These are phyloP conservation scores for Sphenostylis stenocarpa DNA, from an alignment of 306 rosid species.

Conservation along the genomic window DNA sequence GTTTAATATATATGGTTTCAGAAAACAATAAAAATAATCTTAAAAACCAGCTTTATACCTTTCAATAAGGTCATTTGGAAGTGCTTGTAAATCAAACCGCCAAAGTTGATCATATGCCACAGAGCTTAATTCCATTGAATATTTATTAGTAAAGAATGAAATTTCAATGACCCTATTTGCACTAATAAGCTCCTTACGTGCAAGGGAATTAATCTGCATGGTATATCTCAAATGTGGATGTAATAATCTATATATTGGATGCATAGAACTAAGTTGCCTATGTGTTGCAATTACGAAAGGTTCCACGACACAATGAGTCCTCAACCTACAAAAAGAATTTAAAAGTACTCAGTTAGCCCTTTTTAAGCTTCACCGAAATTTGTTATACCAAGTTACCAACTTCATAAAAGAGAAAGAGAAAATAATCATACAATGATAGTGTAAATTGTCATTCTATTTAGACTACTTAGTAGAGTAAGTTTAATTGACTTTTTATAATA, in stretches of 20 bases:
- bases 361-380: too few species aligned
- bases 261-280: conserved; percentile 37
- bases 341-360: too few species aligned
- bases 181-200: conserved; percentile 24
- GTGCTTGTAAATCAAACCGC: conserved; percentile 39
- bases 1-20: neutral
- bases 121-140: conserved; percentile 41
- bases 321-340: conserved; percentile 27
- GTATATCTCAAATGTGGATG: conserved; percentile 44
- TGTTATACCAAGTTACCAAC: too few species aligned
- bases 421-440: too few species aligned
- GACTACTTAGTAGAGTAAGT: too few species aligned
- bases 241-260: conserved; percentile 37
- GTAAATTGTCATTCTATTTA: too few species aligned
- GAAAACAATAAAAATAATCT: neutral
- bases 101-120: conserved; percentile 29
- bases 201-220: conserved; percentile 39
- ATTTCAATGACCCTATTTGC: conserved; percentile 40
- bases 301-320: conserved; percentile 38
- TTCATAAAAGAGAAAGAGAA: too few species aligned
- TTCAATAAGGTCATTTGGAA: conserved; percentile 37
- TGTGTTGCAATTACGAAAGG: conserved; percentile 40
- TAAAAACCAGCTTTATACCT: conserved; percentile 22
- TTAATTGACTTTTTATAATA: too few species aligned
- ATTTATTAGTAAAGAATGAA: conserved; percentile 24